Evolutionary conservation across 129 eudicot species (phyloP), one percentile per base, ranked within the genome.

Genomic region (Helianthus tuberosus): DNA sequence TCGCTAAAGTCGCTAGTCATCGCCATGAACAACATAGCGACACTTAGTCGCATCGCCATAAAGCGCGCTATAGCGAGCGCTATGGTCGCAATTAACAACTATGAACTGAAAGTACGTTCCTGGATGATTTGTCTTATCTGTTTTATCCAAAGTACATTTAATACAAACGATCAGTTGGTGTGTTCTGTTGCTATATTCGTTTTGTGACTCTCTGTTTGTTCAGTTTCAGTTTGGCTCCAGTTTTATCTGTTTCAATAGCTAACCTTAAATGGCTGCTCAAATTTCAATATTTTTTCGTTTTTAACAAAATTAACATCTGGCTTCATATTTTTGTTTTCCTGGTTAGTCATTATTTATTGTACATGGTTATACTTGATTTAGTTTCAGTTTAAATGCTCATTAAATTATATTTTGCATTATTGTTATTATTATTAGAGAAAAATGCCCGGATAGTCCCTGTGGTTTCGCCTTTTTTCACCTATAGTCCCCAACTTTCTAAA

Each of bases 101-200:
- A n/a, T n/a, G 7, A 69, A 15, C 17, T 32, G 16, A 55, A 59
- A 7, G 50, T 13, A 69, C 53, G 74, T 36, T 69, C 11, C 43
- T 52, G 35, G 7, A 35, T 14, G 12, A 36, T 14, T 35, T 63
- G 11, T 36, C 3, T 32, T 36, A 36, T 63, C 12, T 27, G 14
- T 27, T 59, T 58, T n/a, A 11, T 27, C 15, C 8, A 27, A 8
- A 29, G 65, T 25, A 27, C 8, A 59, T 25, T 27, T 29, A n/a
- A n/a, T n/a, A n/a, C n/a, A n/a, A n/a, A n/a, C n/a, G n/a, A 59
- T 29, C 41, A 27, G 16, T 59, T 59, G 65, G 65, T 20, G 41
- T 59, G 16, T 27, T 25, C 6, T 59, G 10, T 27, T 59, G 6
- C 5, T 29, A 8, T 59, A 27, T 59, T 1, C 7, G 1, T 57